phyloP scores from a whole-genome alignment of 2,329 filamentous ascomycete species.

The Penicillium rolfsii region DNA sequence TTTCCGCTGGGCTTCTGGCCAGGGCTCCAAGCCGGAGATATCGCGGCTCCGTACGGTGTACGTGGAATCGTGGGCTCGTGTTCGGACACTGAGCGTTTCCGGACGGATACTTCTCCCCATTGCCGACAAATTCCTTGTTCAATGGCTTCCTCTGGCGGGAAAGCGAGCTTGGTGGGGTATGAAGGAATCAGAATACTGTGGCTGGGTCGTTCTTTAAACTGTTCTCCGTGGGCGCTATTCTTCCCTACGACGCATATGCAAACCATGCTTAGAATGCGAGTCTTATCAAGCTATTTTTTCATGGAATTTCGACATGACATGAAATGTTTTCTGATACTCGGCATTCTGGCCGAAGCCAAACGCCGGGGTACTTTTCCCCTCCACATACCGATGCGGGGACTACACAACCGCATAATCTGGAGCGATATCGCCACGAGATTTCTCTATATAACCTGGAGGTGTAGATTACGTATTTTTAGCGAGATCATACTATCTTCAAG shows the following conservation, averaged over 20 bases:
- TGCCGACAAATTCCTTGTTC: constrained; percentile 79
- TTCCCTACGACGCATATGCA: not conserved
- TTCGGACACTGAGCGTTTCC: constrained; percentile 79
- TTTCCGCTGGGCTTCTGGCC: constrained; percentile 13
- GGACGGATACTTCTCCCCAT: constrained; percentile 74
- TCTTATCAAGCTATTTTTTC: not conserved
- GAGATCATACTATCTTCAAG: not conserved
- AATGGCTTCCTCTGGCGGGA: constrained; percentile 69
- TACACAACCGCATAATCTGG: not conserved
- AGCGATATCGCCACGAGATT: not conserved
- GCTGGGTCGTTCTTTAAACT: constrained; percentile 42
- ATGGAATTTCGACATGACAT: not conserved
- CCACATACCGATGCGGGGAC: constrained; percentile 19
- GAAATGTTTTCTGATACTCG: not conserved
- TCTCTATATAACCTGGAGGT: not conserved
- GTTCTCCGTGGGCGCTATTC: not conserved
- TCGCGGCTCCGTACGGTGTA: constrained; percentile 72
- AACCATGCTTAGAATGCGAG: not conserved
- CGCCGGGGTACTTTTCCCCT: constrained; percentile 4
- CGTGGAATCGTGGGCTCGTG: constrained; percentile 89
- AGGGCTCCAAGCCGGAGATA: constrained; percentile 17
- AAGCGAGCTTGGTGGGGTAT: constrained; percentile 45
- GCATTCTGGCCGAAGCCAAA: constrained; percentile 1
- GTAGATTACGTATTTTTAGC: not conserved
- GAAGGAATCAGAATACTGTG: constrained; percentile 45